Evolutionary conservation across 345 rosid genomes (phyloP).

Genomic region (Hibiscus trionum): DNA sequence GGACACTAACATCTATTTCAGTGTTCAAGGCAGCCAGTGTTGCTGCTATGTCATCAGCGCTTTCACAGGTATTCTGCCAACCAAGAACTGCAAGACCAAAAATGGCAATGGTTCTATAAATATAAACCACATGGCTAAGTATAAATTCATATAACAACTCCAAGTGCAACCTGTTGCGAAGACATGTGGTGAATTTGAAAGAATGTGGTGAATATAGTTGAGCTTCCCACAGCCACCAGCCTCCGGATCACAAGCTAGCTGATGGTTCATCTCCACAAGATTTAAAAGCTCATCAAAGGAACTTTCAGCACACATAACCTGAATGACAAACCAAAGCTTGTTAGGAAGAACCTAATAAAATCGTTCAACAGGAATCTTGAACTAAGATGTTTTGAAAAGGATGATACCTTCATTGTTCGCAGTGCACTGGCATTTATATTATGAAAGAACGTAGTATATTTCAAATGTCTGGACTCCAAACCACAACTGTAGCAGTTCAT

Average conservation of each 20-base stretch:
- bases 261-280: slow-evolving; percentile 87
- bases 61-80: slow-evolving; percentile 95
- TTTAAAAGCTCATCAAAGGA: slow-evolving; percentile 71
- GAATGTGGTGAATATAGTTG: slow-evolving; percentile 71
- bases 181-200: slow-evolving; percentile 65
- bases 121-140: slow-evolving; percentile 6
- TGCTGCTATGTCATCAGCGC: slow-evolving; percentile 69
- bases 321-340: slow-evolving; percentile 15
- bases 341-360: slow-evolving; percentile 3
- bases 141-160: slow-evolving; percentile 4
- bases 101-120: not conserved
- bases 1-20: slow-evolving; percentile 75
- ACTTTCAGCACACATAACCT: slow-evolving; percentile 68
- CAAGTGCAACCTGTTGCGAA: slow-evolving; percentile 62
- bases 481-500: slow-evolving; percentile 79
- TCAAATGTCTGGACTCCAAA: slow-evolving; percentile 77
- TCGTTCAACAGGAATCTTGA: not conserved
- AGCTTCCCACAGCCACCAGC: slow-evolving; percentile 82
- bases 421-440: slow-evolving; percentile 89
- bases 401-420: slow-evolving; percentile 71
- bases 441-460: slow-evolving; percentile 89
- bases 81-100: slow-evolving; percentile 69
- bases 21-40: slow-evolving; percentile 70
- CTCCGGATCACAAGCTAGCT: slow-evolving; percentile 79
- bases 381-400: not conserved